Evolutionary conservation across 441 rosid genomes (phyloP).

Genomic region (Adansonia rubrostipa): DNA sequence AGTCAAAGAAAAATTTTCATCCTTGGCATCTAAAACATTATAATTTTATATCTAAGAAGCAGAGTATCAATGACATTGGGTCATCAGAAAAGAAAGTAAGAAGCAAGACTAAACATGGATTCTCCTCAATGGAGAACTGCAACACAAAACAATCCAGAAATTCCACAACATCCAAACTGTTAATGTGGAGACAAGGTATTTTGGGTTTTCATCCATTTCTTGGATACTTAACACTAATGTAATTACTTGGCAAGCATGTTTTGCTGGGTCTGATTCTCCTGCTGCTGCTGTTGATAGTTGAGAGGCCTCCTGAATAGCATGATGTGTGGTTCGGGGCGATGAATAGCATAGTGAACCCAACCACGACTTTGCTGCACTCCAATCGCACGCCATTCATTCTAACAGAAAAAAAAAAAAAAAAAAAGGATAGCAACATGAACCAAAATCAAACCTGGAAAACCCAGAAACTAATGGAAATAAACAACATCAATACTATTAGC

Average conservation of each 20-base stretch:
- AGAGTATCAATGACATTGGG: conserved; percentile 23
- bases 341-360: conserved; percentile 98
- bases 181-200: conserved; percentile 29
- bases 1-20: not conserved
- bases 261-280: conserved; percentile 67
- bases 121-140: conserved; percentile 37
- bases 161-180: conserved; percentile 21
- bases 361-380: conserved; percentile 99
- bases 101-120: conserved; percentile 26
- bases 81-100: conserved; percentile 5
- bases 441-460: not conserved
- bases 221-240: not conserved
- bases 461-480: not conserved
- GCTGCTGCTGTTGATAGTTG: conserved; percentile 88
- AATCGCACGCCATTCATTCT: conserved; percentile 94
- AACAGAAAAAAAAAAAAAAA: conserved; percentile 12
- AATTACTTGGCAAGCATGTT: conserved; percentile 56
- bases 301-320: conserved; percentile 98
- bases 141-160: conserved; percentile 17
- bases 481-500: not conserved
- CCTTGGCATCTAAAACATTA: not conserved
- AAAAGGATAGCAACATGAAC: not conserved
- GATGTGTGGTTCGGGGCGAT: conserved; percentile 98
- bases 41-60: conserved; percentile 3
- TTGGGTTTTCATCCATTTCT: conserved; percentile 24